Percentiles rank a stretch among this genome's conserved stretches.
Conservation (phyloP, 2,329 filamentous ascomycete genomes). For the Waltergamsia citrina region DNA sequence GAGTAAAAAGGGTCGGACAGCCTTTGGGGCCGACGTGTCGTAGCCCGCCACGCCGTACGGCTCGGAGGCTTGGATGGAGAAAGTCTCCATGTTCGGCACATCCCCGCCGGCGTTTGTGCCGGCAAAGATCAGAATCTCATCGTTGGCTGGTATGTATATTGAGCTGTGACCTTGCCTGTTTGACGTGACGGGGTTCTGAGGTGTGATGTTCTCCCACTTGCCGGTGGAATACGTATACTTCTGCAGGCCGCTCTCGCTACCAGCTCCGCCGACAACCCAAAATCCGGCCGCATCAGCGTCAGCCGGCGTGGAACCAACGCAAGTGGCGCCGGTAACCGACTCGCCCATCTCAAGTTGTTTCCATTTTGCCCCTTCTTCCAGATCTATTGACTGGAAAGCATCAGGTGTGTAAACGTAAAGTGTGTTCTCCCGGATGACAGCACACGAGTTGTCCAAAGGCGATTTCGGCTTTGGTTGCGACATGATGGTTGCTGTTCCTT, state of each 20-base stretch:
- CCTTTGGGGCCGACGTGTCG: conserved; percentile 49
- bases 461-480: conserved; percentile 60
- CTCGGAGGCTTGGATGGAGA: conserved; percentile 55
- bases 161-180: conserved; percentile 68
- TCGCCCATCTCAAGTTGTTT: conserved; percentile 53
- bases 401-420: conserved; percentile 74
- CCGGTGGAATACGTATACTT: conserved; percentile 46
- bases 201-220: conserved; percentile 39
- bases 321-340: conserved; percentile 65
- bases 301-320: conserved; percentile 59
- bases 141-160: conserved; percentile 59
- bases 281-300: conserved; percentile 53
- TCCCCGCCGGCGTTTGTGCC: conserved; percentile 55
- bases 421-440: conserved; percentile 68
- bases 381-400: conserved; percentile 64
- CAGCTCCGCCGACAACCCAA: conserved; percentile 72
- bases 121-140: conserved; percentile 72
- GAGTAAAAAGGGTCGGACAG: conserved; percentile 61
- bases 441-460: conserved; percentile 69
- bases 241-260: conserved; percentile 56
- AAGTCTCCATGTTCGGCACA: conserved; percentile 61
- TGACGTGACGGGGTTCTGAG: conserved; percentile 42
- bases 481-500: conserved; percentile 39
- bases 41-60: conserved; percentile 56
- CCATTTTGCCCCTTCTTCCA: conserved; percentile 67